Evolutionary conservation across 2,329 filamentous ascomycete genomes (phyloP).

Genomic region (Botrytis fragariae): DNA sequence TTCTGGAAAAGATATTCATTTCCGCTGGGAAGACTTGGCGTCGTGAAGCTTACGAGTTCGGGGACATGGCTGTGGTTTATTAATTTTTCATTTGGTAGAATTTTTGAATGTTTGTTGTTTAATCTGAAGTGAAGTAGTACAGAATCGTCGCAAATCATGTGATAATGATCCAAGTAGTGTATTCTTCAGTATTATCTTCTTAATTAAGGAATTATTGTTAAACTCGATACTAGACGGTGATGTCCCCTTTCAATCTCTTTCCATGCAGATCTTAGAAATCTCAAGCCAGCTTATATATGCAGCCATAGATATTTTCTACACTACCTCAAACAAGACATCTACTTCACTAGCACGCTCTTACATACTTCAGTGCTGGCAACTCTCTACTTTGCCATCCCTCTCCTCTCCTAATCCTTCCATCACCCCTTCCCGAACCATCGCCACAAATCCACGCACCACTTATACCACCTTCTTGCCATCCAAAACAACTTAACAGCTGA

Average conservation of each 20-base stretch:
- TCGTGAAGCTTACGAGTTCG: background rate
- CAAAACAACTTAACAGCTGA: conserved; percentile 18
- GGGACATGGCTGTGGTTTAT: background rate
- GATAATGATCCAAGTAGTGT: background rate
- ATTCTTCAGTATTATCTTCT: background rate
- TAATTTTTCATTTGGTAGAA: background rate
- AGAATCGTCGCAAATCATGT: background rate
- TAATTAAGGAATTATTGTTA: background rate
- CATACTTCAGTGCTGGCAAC: conserved; percentile 3
- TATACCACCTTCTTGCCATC: conserved; percentile 7
- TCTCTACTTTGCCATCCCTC: conserved; percentile 10
- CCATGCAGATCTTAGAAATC: background rate
- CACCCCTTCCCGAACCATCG: background rate
- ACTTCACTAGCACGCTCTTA: background rate
- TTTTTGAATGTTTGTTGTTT: background rate
- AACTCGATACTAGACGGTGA: background rate
- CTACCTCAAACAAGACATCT: background rate
- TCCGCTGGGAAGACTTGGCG: background rate
- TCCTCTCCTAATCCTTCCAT: background rate
- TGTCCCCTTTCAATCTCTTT: background rate
- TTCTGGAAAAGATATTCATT: background rate
- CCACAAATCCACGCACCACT: conserved; percentile 14
- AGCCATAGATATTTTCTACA: background rate
- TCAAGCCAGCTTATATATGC: background rate
- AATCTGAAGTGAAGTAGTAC: background rate